phyloP scores from a whole-genome alignment of 805 yeast species.

The Saturnispora mendoncae region DNA sequence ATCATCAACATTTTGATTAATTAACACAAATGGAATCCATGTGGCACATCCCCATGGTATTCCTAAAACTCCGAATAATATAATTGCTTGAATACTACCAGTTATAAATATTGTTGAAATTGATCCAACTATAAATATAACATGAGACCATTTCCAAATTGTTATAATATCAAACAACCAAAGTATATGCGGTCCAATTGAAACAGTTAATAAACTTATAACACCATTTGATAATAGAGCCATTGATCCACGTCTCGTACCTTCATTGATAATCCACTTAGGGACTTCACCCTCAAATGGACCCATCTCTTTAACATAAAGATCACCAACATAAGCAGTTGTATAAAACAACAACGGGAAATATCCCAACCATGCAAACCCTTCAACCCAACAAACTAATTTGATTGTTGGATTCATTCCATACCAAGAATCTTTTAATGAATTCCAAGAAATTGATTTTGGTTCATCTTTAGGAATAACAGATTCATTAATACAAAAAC shows the following conservation, averaged over 20 bases:
- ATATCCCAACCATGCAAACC: constrained; percentile 63
- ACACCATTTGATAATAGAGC: constrained; percentile 44
- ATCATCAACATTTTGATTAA: constrained; percentile 43
- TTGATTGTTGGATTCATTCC: constrained; percentile 28
- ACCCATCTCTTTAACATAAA: constrained; percentile 38
- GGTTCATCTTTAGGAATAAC: constrained; percentile 15
- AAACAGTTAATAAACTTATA: constrained; percentile 36
- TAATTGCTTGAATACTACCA: constrained; percentile 35
- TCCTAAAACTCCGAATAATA: constrained; percentile 45
- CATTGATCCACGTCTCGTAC: constrained; percentile 43
- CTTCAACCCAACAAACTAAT: constrained; percentile 46
- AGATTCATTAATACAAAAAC: constrained; percentile 40
- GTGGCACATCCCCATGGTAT: constrained; percentile 58
- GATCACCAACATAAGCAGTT: constrained; percentile 55
- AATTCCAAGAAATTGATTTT: constrained; percentile 1
- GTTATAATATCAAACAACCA: constrained; percentile 10
- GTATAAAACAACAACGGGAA: constrained; percentile 59
- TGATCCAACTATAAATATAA: constrained; percentile 41
- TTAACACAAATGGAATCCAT: constrained; percentile 60
- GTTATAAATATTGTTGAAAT: constrained; percentile 37
- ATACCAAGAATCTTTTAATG: constrained; percentile 4
- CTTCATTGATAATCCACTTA: constrained; percentile 28
- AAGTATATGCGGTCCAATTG: constrained; percentile 37
- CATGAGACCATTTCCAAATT: constrained; percentile 45
- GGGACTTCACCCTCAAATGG: constrained; percentile 25